Evolutionary conservation across 345 rosid species (phyloP).

Genomic region (Pistacia integerrima): DNA sequence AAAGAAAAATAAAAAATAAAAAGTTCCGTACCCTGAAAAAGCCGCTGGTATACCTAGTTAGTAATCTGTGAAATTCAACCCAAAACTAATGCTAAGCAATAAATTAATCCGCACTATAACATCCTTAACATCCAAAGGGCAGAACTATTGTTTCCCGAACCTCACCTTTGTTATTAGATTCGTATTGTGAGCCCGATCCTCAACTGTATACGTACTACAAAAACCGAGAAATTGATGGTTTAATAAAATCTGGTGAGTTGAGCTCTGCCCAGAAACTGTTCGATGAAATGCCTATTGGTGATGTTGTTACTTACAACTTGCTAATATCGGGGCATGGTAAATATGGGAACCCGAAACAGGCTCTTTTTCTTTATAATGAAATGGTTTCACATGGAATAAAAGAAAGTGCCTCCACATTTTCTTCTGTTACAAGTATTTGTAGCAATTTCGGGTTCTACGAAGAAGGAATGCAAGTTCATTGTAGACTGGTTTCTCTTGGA

Average conservation of each 20-base stretch:
- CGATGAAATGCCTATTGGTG: conserved; percentile 55
- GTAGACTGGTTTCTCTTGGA: conserved; percentile 67
- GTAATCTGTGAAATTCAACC: too few species aligned
- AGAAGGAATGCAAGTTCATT: conserved; percentile 72
- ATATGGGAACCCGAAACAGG: conserved; percentile 36
- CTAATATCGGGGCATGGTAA: conserved; percentile 59
- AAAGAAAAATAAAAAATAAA: too few species aligned
- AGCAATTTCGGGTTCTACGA: conserved; percentile 33
- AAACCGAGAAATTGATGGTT: conserved; percentile 44
- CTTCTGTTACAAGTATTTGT: conserved; percentile 71
- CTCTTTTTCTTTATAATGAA: conserved; percentile 46
- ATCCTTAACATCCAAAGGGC: conserved; percentile 28
- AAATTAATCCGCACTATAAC: conserved; percentile 34
- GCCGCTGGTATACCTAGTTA: not conserved
- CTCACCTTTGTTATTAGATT: conserved; percentile 26
- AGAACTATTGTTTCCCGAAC: conserved; percentile 19
- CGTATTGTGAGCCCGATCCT: conserved; percentile 33
- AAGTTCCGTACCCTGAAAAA: not conserved
- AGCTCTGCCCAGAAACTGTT: conserved; percentile 52
- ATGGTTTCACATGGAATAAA: conserved; percentile 55
- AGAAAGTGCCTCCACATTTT: conserved; percentile 68
- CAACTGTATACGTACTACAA: conserved; percentile 32
- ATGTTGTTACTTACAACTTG: conserved; percentile 68
- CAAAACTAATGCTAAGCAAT: conserved; percentile 37
- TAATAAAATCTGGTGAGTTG: conserved; percentile 44